These are phyloP conservation scores for Cucurbita maxima DNA, from an alignment of 306 rosid genomes.

Conservation along the genomic window DNA sequence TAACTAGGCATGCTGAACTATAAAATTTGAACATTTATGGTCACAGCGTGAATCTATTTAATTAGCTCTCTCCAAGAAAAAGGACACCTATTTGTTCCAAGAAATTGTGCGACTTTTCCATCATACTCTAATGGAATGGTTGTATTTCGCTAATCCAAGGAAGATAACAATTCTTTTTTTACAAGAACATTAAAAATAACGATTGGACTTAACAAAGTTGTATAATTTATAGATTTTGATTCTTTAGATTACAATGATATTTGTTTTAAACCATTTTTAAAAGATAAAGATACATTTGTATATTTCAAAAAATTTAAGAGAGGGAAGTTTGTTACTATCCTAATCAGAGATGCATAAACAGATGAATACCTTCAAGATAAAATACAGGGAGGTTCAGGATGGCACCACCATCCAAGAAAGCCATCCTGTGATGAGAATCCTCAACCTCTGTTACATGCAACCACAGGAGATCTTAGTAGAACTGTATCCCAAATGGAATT, in stretches of 20 bases:
- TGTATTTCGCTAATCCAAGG: background rate
- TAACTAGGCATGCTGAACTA: background rate
- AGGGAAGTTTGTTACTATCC: background rate
- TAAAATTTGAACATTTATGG: background rate
- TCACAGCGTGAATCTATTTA: background rate
- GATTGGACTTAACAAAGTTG: background rate
- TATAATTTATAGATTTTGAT: background rate
- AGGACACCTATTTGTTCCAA: background rate
- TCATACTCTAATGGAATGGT: background rate
- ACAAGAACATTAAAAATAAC: background rate
- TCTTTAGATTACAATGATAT: background rate
- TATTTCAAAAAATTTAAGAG: background rate
- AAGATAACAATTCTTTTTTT: background rate
- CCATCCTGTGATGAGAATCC: slow-evolving; percentile 66
- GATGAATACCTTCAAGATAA: slow-evolving; percentile 53
- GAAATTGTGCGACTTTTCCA: background rate
- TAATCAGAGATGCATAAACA: background rate
- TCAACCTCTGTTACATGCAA: slow-evolving; percentile 57
- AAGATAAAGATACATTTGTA: background rate
- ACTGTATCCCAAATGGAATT: background rate
- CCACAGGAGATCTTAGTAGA: background rate
- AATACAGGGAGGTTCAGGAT: slow-evolving; percentile 55
- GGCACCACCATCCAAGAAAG: slow-evolving; percentile 75
- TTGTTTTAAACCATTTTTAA: background rate
- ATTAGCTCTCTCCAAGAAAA: background rate